Evolutionary conservation across 2,329 filamentous ascomycete genomes (phyloP).

Genomic region (Trematosphaeria pertusa): DNA sequence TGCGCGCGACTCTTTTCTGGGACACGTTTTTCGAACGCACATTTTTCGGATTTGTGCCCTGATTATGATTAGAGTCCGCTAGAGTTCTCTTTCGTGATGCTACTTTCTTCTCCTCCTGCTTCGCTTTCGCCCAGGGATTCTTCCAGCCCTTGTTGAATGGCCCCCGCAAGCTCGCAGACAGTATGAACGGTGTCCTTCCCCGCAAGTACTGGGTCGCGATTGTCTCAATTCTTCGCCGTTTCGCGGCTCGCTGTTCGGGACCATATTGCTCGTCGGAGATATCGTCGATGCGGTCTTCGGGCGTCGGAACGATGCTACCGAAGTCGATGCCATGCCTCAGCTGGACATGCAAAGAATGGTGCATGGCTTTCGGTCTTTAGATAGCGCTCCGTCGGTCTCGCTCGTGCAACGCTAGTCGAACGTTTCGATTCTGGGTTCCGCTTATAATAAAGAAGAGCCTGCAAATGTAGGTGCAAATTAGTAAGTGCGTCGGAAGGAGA

Average conservation of each 20-base stretch:
- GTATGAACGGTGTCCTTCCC: slow-evolving; percentile 63
- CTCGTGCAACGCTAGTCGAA: too few relatives aligned
- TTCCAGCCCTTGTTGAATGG: slow-evolving; percentile 60
- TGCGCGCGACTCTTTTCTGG: too few relatives aligned
- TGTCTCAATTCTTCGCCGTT: slow-evolving; percentile 64
- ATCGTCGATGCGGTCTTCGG: slow-evolving; percentile 57
- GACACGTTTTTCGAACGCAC: too few relatives aligned
- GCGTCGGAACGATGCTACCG: slow-evolving; percentile 25
- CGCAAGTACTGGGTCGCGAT: slow-evolving; percentile 65
- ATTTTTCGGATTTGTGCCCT: not conserved
- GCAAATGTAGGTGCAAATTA: too few relatives aligned
- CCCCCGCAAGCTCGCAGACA: slow-evolving; percentile 67
- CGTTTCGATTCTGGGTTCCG: too few relatives aligned
- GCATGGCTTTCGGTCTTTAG: slow-evolving; percentile 11
- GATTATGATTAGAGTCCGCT: not conserved
- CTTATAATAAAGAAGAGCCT: too few relatives aligned
- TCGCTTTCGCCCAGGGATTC: slow-evolving; percentile 44
- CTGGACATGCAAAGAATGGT: slow-evolving; percentile 27
- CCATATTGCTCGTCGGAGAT: slow-evolving; percentile 60
- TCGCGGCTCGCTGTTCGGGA: slow-evolving; percentile 60
- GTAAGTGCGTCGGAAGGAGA: too few relatives aligned
- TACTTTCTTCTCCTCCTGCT: too few relatives aligned
- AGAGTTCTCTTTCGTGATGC: too few relatives aligned
- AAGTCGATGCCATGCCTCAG: slow-evolving; percentile 34
- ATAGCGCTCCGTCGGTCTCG: too few relatives aligned